Base-by-base conservation (phyloP, 192 early-diverging fungal genomes). In the Irineochytrium annulatum region DNA sequence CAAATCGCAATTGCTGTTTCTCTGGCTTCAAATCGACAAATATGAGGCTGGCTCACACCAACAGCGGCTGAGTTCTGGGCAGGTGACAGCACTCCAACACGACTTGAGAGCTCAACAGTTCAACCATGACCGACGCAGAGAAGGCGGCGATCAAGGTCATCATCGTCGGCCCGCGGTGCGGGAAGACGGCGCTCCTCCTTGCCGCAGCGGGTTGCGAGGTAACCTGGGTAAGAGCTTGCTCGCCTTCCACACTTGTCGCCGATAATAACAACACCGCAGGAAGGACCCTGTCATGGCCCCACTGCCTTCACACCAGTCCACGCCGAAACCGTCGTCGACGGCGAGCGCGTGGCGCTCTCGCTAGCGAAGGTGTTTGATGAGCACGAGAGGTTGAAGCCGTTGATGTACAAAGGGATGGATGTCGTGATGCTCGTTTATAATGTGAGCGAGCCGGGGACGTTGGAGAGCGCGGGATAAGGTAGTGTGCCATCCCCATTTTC, bases 281-380 rank as follows among this genome's bases (percentile, higher is more conserved):
- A 0, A 26, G 17, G 1, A 13, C 35, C 11, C 34, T 57, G 78
- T 32, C 90, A 92, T 71, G 82, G 89, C 27, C 95, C 95, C 8
- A 97, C 95, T 1, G 89, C 95, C 35, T 81, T 81, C 48, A 76
- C 77, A 70, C 77, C 76, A 69, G 76, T 68, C 55, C 61, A 76
- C 19, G 55, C 73, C 16, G 57, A 58, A 20, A 60, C 77, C 13
- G 62, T 44, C 55, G 68, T 69, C 34, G 54, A 65, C 34, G 57
- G 53, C 13, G 64, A 57, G 28, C 51, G 54, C 20, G 67, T 77
- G 31, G 67, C 91, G 66, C 77, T 97, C 28, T 88, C 87, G 31
- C 72, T 97, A 26, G 94, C 91, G 93, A 95, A 99, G 79, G 97
- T 95, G 45, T 93, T 95, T 39, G 95, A 98, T 71, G 95, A 97